Evolutionary conservation across 768 basidiomycete species (phyloP).

Genomic region (Nidularia pulvinata): DNA sequence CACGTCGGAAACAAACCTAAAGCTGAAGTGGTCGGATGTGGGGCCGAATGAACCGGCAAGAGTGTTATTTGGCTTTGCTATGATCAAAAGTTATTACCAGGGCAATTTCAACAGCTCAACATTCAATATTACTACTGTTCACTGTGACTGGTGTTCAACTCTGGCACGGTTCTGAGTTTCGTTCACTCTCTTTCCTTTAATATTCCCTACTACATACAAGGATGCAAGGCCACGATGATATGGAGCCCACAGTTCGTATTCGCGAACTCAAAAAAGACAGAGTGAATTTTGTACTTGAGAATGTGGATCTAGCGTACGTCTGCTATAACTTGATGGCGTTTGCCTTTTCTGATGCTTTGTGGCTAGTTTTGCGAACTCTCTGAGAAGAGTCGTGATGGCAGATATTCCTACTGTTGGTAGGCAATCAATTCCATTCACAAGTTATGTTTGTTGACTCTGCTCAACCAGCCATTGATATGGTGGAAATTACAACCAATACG

Average conservation of each 20-base stretch:
- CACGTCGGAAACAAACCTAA: too few species aligned
- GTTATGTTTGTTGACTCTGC: conserved; percentile 2
- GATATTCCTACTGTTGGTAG: conserved; percentile 95
- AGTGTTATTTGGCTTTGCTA: too few species aligned
- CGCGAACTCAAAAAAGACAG: conserved; percentile 83
- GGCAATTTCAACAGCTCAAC: too few species aligned
- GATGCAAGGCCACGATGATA: conserved; percentile 41
- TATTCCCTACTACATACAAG: neutral
- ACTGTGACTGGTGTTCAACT: too few species aligned
- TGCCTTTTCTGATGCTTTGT: conserved; percentile 8
- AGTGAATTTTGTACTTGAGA: conserved; percentile 91
- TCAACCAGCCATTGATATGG: conserved; percentile 89
- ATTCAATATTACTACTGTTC: too few species aligned
- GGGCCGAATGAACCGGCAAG: too few species aligned
- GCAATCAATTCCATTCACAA: conserved; percentile 20
- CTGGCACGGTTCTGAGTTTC: too few species aligned
- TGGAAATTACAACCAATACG: conserved; percentile 89
- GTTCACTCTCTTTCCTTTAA: too few species aligned
- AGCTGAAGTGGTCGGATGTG: too few species aligned
- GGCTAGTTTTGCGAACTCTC: conserved; percentile 87
- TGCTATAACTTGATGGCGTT: conserved; percentile 4
- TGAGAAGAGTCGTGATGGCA: conserved; percentile 93
- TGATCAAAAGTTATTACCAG: too few species aligned
- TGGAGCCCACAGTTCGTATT: conserved; percentile 77
- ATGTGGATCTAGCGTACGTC: conserved; percentile 93